A percentile compares a stretch with the other conserved stretches of the same genome.
phyloP scores from a whole-genome alignment of 2,329 filamentous ascomycete genomes.

The Fusarium sp. region DNA sequence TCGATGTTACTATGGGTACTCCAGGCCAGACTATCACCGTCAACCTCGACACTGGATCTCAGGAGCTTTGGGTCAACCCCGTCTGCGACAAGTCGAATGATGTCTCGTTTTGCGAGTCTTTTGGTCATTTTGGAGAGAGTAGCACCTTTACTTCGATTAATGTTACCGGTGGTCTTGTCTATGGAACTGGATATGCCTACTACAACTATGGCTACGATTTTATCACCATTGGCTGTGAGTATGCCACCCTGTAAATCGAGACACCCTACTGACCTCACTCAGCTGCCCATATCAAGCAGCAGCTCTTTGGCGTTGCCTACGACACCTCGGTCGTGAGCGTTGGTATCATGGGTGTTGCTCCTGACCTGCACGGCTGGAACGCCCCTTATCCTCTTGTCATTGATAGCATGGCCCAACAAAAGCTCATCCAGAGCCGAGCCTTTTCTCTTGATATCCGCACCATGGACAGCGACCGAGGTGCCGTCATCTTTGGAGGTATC shows the following conservation, averaged over 20 bases:
- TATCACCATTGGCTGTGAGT: constrained; percentile 50
- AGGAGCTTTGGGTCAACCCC: constrained; percentile 58
- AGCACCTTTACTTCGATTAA: constrained; percentile 46
- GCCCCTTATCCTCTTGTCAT: constrained; percentile 51
- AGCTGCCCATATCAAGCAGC: constrained; percentile 49
- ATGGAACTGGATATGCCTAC: constrained; percentile 49
- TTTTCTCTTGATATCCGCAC: constrained; percentile 52
- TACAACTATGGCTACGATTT: constrained; percentile 51
- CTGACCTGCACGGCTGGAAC: constrained; percentile 49
- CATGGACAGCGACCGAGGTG: constrained; percentile 47
- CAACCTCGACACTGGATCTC: constrained; percentile 56
- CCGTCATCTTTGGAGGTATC: constrained; percentile 66
- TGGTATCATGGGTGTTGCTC: constrained; percentile 53
- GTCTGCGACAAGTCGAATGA: constrained; percentile 50
- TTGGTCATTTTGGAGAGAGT: constrained; percentile 48
- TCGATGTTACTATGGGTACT: constrained; percentile 53
- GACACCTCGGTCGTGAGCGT: constrained; percentile 45
- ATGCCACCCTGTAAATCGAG: too few species aligned
- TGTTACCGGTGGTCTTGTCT: constrained; percentile 43
- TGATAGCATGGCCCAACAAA: constrained; percentile 50
- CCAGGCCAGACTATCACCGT: constrained; percentile 54
- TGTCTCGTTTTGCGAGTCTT: constrained; percentile 42
- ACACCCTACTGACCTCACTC: constrained; percentile 5
- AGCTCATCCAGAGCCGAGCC: constrained; percentile 52
- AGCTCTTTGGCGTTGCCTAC: constrained; percentile 53